Conservation (phyloP, 1,284 basidiomycete species). For the Cutaneotrichosporon cavernicola region DNA sequence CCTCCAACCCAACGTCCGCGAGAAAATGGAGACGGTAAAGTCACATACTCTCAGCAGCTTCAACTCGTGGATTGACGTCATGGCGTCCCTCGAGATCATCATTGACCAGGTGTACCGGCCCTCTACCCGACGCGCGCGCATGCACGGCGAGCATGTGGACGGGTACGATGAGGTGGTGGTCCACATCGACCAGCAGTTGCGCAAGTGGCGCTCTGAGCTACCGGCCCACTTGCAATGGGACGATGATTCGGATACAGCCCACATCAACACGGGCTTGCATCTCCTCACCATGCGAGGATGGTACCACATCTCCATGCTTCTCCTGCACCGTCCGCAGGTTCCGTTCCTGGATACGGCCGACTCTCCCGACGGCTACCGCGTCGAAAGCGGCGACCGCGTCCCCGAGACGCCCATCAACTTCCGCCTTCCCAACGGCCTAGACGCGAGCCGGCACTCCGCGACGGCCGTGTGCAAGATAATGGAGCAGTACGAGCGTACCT, state of each 20-base stretch:
- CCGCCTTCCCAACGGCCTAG: constrained; percentile 17
- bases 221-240: constrained; percentile 25
- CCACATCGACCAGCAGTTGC: constrained; percentile 23
- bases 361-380: not conserved
- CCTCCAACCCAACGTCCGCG: constrained; percentile 11
- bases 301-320: constrained; percentile 24
- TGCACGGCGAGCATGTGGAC: constrained; percentile 24
- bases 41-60: constrained; percentile 21
- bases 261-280: constrained; percentile 20
- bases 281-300: constrained; percentile 23
- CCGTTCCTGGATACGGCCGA: constrained; percentile 22
- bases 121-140: constrained; percentile 23
- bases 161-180: constrained; percentile 25
- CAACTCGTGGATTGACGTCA: constrained; percentile 26
- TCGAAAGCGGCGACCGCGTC: not conserved
- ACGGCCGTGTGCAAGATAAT: constrained; percentile 25
- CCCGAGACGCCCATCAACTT: not conserved
- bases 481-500: constrained; percentile 22
- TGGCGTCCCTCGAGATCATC: constrained; percentile 24
- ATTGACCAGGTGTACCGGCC: constrained; percentile 26
- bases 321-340: constrained; percentile 26
- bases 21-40: constrained; percentile 23
- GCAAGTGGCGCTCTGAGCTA: constrained; percentile 19
- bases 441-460: constrained; percentile 17
- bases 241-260: constrained; percentile 20